Evolutionary conservation across 495 filamentous ascomycete genomes (phyloP).

Genomic region (Hyaloscypha variabilis): DNA sequence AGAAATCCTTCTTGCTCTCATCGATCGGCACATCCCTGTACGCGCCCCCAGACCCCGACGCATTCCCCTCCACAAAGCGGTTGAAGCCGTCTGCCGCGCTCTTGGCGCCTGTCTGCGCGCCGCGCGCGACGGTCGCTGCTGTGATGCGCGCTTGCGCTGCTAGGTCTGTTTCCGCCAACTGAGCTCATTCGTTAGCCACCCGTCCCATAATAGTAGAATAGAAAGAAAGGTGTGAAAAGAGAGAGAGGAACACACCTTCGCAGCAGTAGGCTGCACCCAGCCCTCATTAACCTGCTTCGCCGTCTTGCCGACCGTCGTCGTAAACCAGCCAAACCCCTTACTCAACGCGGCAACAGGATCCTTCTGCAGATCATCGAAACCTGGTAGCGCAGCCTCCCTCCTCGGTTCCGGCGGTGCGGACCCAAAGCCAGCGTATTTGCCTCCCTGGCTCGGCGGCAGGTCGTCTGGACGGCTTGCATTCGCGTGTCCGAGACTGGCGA

Average conservation of each 20-base stretch:
- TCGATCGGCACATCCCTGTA: conserved; percentile 38
- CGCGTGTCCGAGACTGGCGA: conserved; percentile 76
- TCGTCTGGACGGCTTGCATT: conserved; percentile 76
- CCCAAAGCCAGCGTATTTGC: conserved; percentile 91
- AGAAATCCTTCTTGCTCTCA: conserved; percentile 81
- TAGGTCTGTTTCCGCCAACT: conserved; percentile 81
- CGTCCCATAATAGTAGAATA: conserved; percentile 6
- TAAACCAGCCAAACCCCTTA: conserved; percentile 95
- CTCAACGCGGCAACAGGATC: conserved; percentile 87
- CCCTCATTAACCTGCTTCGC: conserved; percentile 88
- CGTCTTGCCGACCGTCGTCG: conserved; percentile 78
- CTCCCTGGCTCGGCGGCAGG: conserved; percentile 84
- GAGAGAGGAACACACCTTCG: conserved; percentile 61
- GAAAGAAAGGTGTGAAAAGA: conserved; percentile 42
- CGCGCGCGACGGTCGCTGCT: conserved; percentile 65
- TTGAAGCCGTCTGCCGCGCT: conserved; percentile 76
- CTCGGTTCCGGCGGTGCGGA: conserved; percentile 32
- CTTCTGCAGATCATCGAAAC: conserved; percentile 81
- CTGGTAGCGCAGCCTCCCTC: conserved; percentile 53
- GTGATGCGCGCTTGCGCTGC: conserved; percentile 76
- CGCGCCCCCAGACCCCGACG: conserved; percentile 26
- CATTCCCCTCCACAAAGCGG: conserved; percentile 70
- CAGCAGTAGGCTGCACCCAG: conserved; percentile 88
- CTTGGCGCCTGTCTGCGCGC: conserved; percentile 61
- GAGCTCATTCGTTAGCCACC: background rate